Conservation (phyloP, 163 green algal species). For the Coccomyxa subellipsoidea region DNA sequence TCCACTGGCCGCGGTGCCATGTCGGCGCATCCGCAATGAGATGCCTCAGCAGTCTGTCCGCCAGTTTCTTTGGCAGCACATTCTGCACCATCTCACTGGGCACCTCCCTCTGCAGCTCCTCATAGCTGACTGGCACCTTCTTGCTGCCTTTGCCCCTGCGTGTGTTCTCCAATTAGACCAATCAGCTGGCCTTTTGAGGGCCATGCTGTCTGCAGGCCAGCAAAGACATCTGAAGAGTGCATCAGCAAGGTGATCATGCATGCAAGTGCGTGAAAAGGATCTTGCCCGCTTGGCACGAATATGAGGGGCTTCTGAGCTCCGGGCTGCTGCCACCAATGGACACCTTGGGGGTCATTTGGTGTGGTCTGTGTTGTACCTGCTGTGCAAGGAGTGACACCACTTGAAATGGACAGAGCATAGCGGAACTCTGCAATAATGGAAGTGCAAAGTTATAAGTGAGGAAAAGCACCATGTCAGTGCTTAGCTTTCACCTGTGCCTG, state of each 20-base stretch:
- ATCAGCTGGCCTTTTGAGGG: not conserved
- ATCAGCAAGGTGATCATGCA: no score
- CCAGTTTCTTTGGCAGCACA: slow-evolving; percentile 27
- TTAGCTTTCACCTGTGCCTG: not conserved
- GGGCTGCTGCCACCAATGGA: not conserved
- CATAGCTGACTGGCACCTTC: slow-evolving; percentile 17
- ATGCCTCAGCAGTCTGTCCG: slow-evolving; percentile 17
- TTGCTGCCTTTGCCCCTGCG: not conserved
- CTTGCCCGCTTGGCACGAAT: not conserved
- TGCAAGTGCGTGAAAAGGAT: not conserved
- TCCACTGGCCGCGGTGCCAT: slow-evolving; percentile 12
- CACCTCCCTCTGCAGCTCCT: slow-evolving; percentile 10
- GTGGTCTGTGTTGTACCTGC: not conserved
- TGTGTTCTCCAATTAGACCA: no score
- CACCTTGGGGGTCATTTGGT: not conserved
- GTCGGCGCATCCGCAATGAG: slow-evolving; percentile 13
- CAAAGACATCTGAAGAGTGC: no score
- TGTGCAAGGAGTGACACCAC: no score
- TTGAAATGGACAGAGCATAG: no score
- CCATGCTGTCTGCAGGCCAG: no score
- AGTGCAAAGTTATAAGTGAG: no score
- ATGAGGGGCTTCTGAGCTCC: not conserved
- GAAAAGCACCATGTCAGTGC: not conserved
- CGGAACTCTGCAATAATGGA: no score
- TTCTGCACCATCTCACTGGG: slow-evolving; percentile 31